Base-by-base conservation (phyloP, 108 stramenopile genomes). In the Fistulifera pelliculosa region DNA sequence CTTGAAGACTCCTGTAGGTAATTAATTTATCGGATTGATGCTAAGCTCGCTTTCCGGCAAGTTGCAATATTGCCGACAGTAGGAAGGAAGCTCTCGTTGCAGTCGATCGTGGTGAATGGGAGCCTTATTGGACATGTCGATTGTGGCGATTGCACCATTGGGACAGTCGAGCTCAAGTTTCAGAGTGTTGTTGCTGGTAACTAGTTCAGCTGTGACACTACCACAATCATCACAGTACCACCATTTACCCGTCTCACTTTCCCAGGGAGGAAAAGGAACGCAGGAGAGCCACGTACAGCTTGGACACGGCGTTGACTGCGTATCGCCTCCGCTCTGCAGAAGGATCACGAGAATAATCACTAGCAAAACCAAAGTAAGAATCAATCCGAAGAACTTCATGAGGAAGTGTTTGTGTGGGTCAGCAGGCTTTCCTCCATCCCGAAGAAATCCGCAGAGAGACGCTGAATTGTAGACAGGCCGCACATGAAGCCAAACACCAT, bases 151-250 rank as follows among this genome's bases (percentile, higher is more conserved):
- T 6, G 55, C 60, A 14, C 81, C 85, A 62, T 70, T 70, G 1
- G 90, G 90, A 66, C 90, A 91, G 64, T 65, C 49, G 43, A 82
- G 49, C 49, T 66, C 49, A 50, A 85, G 52, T 65, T 79, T 63
- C 58, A 80, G 69, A 43, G 41, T 58, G 5, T 79, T 73, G 48
- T 71, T 54, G 11, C 73, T 49, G 17, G 25, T 39, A 39, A 81
- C 59, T 19, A 78, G 82, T 23, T 84, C 76, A 27, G 85, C 89
- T n/a, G 78, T 76, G 15, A 84, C 75, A 38, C 44, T 60, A 54
- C 69, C 76, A 45, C 91, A 93, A 58, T 93, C 87, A 44, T 93
- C 91, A 59, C 91, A 93, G 41, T 89, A 89, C 91, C 91, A 93
- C 91, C 91, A 93, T 56, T 86, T 86, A 17, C 85, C 57, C 52